These are phyloP conservation scores for Brassica juncea DNA, from an alignment of 345 rosid genomes.

Conservation along the genomic window DNA sequence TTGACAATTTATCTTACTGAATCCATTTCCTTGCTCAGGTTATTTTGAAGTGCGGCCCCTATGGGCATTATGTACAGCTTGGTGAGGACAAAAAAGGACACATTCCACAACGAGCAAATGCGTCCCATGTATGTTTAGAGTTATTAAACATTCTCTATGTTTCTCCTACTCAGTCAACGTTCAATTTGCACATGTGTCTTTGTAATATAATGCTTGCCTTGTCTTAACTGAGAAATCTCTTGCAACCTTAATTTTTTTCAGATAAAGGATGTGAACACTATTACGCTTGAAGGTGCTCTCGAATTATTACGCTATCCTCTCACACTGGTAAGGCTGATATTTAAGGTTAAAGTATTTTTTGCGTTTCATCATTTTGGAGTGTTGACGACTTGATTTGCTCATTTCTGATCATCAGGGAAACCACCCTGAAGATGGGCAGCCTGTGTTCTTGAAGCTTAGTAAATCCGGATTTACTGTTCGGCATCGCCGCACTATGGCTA, in stretches of 20 bases:
- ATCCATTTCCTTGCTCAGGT: slow-evolving; percentile 48
- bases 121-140: slow-evolving; percentile 61
- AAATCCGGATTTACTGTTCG: slow-evolving; percentile 65
- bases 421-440: slow-evolving; percentile 83
- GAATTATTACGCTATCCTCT: slow-evolving; percentile 74
- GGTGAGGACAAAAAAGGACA: slow-evolving; percentile 83
- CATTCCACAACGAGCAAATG: slow-evolving; percentile 74
- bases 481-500: slow-evolving; percentile 74
- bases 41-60: slow-evolving; percentile 90
- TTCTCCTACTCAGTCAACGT: slow-evolving; percentile 19
- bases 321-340: slow-evolving; percentile 63
- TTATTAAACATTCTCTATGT: neutral
- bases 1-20: slow-evolving; percentile 21
- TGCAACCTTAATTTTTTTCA: slow-evolving; percentile 37
- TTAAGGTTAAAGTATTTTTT: neutral
- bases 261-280: slow-evolving; percentile 65
- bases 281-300: slow-evolving; percentile 77
- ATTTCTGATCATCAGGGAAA: slow-evolving; percentile 59
- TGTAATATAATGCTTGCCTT: neutral
- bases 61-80: slow-evolving; percentile 88
- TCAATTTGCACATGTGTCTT: slow-evolving; percentile 9
- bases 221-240: slow-evolving; percentile 9
- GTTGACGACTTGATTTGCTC: slow-evolving; percentile 15
- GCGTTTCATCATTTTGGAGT: slow-evolving; percentile 21
- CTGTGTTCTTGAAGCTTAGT: slow-evolving; percentile 65